Percentiles rank a stretch among this genome's conserved stretches.
phyloP scores from a whole-genome alignment of 169 alveolate species.

The Besnoitia besnoiti region DNA sequence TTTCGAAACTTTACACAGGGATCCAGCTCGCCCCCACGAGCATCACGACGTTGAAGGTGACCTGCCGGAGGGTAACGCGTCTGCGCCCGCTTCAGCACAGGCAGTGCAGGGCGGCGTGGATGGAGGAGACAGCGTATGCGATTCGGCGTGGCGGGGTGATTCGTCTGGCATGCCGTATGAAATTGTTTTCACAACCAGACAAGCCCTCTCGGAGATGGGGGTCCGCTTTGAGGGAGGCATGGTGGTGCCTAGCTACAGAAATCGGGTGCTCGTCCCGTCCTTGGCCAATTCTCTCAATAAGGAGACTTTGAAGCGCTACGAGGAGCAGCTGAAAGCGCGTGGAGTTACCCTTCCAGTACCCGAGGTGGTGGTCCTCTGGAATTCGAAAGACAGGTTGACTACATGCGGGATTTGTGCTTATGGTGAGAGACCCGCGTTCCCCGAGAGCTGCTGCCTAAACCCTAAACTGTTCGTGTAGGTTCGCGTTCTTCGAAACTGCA shows the following conservation, averaged over 20 bases:
- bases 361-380: not conserved
- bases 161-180: not conserved
- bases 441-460: too few species aligned
- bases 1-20: too few species aligned
- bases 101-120: too few species aligned
- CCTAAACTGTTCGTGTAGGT: too few species aligned
- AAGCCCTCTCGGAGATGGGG: not conserved
- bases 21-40: too few species aligned
- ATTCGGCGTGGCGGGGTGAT: not conserved
- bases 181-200: constrained; percentile 3
- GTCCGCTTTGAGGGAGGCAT: not conserved
- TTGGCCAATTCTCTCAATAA: not conserved
- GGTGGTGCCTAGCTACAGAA: not conserved
- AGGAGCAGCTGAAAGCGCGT: not conserved
- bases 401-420: not conserved
- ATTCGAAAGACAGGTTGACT: not conserved
- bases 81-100: too few species aligned
- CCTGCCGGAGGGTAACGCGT: too few species aligned
- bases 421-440: too few species aligned
- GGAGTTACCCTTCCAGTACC: not conserved
- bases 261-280: not conserved
- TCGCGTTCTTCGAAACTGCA: too few species aligned
- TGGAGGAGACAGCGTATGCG: too few species aligned
- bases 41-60: too few species aligned
- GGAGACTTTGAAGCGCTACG: not conserved